Conservation (phyloP, 192 early-diverging fungal species). For the Cetraspora pellucida region DNA sequence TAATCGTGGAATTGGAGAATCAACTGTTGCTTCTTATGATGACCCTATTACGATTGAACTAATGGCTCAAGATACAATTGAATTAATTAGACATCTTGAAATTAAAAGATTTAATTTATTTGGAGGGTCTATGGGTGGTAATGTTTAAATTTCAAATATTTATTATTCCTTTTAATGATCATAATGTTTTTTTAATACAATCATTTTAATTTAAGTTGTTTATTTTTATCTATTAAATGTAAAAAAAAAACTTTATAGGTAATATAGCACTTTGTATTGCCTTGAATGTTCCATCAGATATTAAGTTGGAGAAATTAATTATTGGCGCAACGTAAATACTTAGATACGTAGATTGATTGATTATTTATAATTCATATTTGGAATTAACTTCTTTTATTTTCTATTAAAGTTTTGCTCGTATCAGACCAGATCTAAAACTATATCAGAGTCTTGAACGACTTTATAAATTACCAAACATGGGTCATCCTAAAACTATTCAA, state of each 20-base stretch:
- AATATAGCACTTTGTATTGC: not conserved
- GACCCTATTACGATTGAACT: not conserved
- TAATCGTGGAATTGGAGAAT: constrained; percentile 21
- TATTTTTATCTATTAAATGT: not conserved
- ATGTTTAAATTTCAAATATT: not conserved
- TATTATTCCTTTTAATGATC: not conserved
- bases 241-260: not conserved
- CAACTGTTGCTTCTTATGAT: not conserved
- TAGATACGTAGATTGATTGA: too few species aligned
- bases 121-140: constrained; percentile 7
- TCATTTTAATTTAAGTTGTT: not conserved
- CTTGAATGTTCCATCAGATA: not conserved
- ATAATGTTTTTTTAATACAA: too few species aligned
- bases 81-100: constrained; percentile 5
- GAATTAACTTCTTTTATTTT: not conserved
- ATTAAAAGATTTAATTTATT: constrained; percentile 5
- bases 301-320: constrained; percentile 1
- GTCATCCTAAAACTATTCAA: not conserved
- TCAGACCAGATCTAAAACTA: too few species aligned
- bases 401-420: too few species aligned
- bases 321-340: not conserved
- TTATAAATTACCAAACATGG: not conserved
- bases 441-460: not conserved
- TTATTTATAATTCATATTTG: not conserved
- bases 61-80: constrained; percentile 18